Evolutionary conservation across 1,284 basidiomycete species (phyloP), one percentile per base, ranked within the genome.

Genomic region (Rhodotorula sp.): DNA sequence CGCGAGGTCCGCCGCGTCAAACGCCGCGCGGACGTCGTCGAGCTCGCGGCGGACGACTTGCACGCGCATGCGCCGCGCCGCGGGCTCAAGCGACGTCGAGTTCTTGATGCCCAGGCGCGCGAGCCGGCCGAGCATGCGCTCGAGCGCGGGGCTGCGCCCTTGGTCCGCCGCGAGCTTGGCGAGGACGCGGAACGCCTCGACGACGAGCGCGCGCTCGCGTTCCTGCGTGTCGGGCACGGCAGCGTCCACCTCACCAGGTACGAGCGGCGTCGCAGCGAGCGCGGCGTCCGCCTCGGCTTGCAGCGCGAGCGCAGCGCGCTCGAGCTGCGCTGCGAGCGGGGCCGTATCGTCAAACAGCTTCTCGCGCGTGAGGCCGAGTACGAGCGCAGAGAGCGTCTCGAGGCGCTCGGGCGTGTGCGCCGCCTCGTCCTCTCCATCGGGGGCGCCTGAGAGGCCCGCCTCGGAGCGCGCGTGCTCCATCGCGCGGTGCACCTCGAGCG

Each of bases 261-360:
- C n/a, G 19, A 44, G 41, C 39, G 57, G 25, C 2, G n/a, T 55
- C 50, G 13, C 32, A 44, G n/a, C 5, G 27, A 13, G 19, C 55
- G 37, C 29, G 8, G 39, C 51, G 12, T 55, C 48, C 17, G 12
- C 36, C 2, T 46, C 66, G 29, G 27, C 61, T 32, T 51, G 37
- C 1, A 64, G 44, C 0, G 53, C 13, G 10, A 41, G 37, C 3
- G 55, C 64, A 39, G 72, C 34, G 12, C 39, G 27, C n/a, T 67
- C 64, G 8, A 75, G 44, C 9, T 57, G 60, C 5, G 4, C 4
- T 17, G 46, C 55, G 50, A 72, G 34, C 0, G 29, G 17, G 10
- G 69, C 56, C 8, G 69, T 71, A 41, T 76, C 74, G 51, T 67
- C 63, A 44, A 48, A 64, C 17, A 67, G 57, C 10, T 55, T 32